Evolutionary conservation across 163 green algal genomes (phyloP), one percentile per base, ranked within the genome.

Genomic region (Chloromonas sp.): DNA sequence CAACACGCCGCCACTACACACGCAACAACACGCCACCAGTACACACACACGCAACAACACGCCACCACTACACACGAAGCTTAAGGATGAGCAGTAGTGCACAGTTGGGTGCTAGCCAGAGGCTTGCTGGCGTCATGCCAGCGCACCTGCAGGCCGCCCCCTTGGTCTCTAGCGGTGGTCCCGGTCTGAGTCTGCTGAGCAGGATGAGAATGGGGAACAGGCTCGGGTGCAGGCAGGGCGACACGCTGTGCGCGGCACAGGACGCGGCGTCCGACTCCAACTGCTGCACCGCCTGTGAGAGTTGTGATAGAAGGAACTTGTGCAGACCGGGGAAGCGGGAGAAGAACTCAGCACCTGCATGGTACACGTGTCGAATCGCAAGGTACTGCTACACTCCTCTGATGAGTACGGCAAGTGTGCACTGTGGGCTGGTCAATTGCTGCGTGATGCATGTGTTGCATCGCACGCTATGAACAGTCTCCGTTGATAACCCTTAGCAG

Each of bases 191-290:
- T 14, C 96, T 90, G 11, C 91, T 92, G 0, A 98, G 91, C 36
- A 98, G 89, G 58, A 94, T 92, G n/a, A 98, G 91, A 2, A 96
- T 89, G 1, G 94, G 95, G 86, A 92, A 95, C 36, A 98, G 87
- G 70, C 86, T 92, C 0, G 95, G 93, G 83, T 97, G 94, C 79
- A 96, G 58, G 5, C 62, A n/a, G 58, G 80, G 76, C 0, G 15
- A 3, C 36, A 36, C 36, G 36, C 36, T 36, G 36, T 36, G 36
- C 36, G 36, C 36, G 36, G 36, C 36, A 36, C 36, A 36, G 0
- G 70, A 58, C 70, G 59, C 60, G 36, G 11, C 74, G 83, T 78
- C 71, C 79, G 62, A 57, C 76, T 87, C 83, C 85, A 95, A 84
- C 36, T 85, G 78, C 0, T 83, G 84, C 1, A 89, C 87, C 0